Evolutionary conservation across 805 yeast genomes (phyloP).

Genomic region (Nakazawaea laoshanensis): DNA sequence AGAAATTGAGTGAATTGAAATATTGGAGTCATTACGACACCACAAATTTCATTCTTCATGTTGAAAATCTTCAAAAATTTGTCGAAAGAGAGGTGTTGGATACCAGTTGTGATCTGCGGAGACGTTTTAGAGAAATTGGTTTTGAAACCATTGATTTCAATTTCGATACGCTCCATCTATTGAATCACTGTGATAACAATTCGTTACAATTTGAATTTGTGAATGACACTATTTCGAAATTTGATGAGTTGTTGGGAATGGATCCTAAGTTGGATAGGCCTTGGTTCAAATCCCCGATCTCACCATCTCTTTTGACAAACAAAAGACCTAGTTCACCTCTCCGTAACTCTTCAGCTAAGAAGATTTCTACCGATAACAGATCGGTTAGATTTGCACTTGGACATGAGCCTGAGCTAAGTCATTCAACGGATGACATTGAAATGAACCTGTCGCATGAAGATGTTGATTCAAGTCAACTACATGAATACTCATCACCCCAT

Average conservation of each 20-base stretch:
- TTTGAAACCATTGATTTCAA: too few species aligned
- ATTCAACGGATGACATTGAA: too few species aligned
- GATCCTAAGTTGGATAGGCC: slow-evolving; percentile 10
- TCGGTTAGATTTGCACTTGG: too few species aligned
- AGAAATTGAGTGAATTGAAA: slow-evolving; percentile 41
- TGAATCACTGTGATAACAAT: slow-evolving; percentile 12
- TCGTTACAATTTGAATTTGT: slow-evolving; percentile 1
- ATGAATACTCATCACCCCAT: too few species aligned
- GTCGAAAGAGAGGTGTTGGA: slow-evolving; percentile 47
- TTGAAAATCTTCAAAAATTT: slow-evolving; percentile 34
- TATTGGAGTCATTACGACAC: slow-evolving; percentile 46
- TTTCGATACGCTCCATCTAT: too few species aligned
- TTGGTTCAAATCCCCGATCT: slow-evolving; percentile 1
- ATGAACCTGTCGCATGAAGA: too few species aligned
- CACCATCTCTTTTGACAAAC: slow-evolving; percentile 16
- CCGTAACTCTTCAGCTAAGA: slow-evolving; percentile 10
- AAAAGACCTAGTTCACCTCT: slow-evolving; percentile 13
- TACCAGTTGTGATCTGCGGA: slow-evolving; percentile 48
- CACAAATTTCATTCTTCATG: slow-evolving; percentile 27
- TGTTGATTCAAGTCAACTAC: too few species aligned
- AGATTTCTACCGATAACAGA: too few species aligned
- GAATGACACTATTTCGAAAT: not conserved
- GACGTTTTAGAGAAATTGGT: slow-evolving; percentile 25
- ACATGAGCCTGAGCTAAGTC: too few species aligned
- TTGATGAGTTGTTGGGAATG: slow-evolving; percentile 4